Percentiles rank a stretch among this genome's conserved stretches.
phyloP scores from a whole-genome alignment of 495 filamentous ascomycete species.

The Neurospora intermedia region DNA sequence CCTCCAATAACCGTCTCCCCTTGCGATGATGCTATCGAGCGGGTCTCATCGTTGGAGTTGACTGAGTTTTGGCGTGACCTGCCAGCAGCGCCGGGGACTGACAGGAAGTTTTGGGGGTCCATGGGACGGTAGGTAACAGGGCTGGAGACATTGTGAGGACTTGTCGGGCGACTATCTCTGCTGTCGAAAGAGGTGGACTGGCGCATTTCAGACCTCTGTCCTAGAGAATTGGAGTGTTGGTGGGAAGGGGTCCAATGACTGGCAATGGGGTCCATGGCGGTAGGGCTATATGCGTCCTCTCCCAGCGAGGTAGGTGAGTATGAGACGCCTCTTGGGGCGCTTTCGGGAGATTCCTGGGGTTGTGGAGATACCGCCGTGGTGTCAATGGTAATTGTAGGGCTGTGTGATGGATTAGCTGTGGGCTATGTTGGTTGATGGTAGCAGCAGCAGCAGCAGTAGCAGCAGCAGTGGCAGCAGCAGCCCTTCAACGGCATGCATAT shows the following conservation, averaged over 20 bases:
- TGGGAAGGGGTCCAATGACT: conserved; percentile 38
- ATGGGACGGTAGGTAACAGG: conserved; percentile 40
- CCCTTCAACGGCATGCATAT: neutral
- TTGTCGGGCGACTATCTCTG: conserved; percentile 70
- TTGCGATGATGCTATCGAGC: conserved; percentile 34
- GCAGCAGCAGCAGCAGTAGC: neutral
- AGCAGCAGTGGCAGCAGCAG: neutral
- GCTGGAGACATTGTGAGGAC: conserved; percentile 80
- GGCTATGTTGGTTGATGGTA: conserved; percentile 3
- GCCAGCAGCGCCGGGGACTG: conserved; percentile 35
- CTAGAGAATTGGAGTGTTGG: conserved; percentile 17
- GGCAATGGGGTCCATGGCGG: conserved; percentile 30
- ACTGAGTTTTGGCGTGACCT: conserved; percentile 44
- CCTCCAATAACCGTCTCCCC: conserved; percentile 30
- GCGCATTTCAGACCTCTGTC: conserved; percentile 45
- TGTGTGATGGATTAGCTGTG: conserved; percentile 8
- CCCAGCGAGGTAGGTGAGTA: conserved; percentile 36
- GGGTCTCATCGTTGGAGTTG: conserved; percentile 39
- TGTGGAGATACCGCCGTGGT: conserved; percentile 47
- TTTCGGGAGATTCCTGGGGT: conserved; percentile 12
- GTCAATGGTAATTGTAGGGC: conserved; percentile 67
- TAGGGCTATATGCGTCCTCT: conserved; percentile 35
- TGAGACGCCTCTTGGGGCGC: conserved; percentile 3
- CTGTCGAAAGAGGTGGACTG: conserved; percentile 59
- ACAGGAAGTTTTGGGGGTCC: conserved; percentile 36